phyloP scores from a whole-genome alignment of 129 eudicot genomes.

The Centella asiatica region DNA sequence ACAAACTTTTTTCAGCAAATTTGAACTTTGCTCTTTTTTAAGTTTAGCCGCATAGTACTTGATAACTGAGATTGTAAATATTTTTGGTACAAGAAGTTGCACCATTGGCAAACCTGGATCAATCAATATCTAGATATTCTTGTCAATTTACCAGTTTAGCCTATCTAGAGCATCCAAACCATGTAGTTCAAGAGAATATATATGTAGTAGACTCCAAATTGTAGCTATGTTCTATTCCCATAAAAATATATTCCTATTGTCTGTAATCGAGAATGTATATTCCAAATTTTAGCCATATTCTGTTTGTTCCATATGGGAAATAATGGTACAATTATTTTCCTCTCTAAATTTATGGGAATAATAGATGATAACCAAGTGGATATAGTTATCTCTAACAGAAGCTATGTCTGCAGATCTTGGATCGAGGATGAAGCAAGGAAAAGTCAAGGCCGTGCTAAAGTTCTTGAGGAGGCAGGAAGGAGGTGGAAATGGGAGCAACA shows the following conservation, averaged over 20 bases:
- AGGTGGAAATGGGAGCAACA: conserved; percentile 84
- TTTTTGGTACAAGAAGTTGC: neutral
- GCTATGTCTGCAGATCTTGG: conserved; percentile 66
- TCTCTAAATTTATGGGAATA: neutral
- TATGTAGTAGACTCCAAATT: neutral
- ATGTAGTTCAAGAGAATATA: neutral
- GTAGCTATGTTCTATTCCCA: neutral
- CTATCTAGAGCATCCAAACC: neutral
- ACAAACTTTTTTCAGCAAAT: neutral
- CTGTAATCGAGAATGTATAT: too few relatives aligned
- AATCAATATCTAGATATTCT: neutral
- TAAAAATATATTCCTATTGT: too few relatives aligned
- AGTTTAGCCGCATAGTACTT: neutral
- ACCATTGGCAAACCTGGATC: neutral
- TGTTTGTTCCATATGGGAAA: too few relatives aligned
- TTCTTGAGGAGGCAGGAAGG: conserved; percentile 68
- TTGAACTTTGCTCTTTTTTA: neutral
- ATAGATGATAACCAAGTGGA: neutral
- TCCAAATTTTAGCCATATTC: too few relatives aligned
- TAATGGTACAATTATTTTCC: too few relatives aligned
- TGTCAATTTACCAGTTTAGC: neutral
- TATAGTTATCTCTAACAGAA: neutral
- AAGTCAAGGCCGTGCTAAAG: conserved; percentile 78
- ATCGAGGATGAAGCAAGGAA: conserved; percentile 85
- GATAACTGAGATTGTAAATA: too few relatives aligned